A percentile compares a stretch with the other conserved stretches of the same genome.
phyloP scores from a whole-genome alignment of 257 asterid species.

The Voacanga thouarsii region DNA sequence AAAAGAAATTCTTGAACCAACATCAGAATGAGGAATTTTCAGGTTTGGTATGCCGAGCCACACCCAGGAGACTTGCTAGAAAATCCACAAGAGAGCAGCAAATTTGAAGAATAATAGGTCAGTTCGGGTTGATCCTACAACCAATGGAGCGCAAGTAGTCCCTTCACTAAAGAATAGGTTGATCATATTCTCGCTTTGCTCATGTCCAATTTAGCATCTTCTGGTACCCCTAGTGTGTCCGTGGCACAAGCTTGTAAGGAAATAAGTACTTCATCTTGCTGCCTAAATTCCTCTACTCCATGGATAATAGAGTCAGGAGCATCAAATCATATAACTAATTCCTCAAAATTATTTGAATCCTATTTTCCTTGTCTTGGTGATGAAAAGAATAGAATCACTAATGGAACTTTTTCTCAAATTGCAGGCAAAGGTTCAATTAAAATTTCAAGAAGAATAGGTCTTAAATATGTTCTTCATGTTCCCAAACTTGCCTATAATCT shows the following conservation, averaged over 20 bases:
- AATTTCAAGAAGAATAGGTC: neutral
- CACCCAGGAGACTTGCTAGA: neutral
- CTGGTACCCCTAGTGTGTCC: neutral
- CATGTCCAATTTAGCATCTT: neutral
- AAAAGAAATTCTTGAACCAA: too few species aligned
- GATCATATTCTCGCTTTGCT: neutral
- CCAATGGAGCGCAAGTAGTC: neutral
- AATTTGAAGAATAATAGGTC: neutral
- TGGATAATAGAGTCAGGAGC: slow-evolving; percentile 1
- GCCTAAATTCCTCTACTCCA: neutral
- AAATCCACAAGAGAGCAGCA: neutral
- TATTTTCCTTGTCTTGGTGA: neutral
- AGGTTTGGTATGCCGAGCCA: slow-evolving; percentile 7
- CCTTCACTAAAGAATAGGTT: neutral
- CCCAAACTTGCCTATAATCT: too few species aligned
- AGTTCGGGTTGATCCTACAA: too few species aligned
- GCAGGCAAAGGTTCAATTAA: neutral
- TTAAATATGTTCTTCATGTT: too few species aligned
- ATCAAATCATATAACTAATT: neutral
- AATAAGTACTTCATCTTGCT: too few species aligned
- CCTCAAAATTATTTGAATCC: neutral
- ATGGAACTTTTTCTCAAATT: neutral
- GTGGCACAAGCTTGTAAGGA: neutral
- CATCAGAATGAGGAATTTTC: neutral
- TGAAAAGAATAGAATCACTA: neutral